These are phyloP conservation scores for Mycena venus DNA, from an alignment of 768 basidiomycete genomes.

Conservation along the genomic window DNA sequence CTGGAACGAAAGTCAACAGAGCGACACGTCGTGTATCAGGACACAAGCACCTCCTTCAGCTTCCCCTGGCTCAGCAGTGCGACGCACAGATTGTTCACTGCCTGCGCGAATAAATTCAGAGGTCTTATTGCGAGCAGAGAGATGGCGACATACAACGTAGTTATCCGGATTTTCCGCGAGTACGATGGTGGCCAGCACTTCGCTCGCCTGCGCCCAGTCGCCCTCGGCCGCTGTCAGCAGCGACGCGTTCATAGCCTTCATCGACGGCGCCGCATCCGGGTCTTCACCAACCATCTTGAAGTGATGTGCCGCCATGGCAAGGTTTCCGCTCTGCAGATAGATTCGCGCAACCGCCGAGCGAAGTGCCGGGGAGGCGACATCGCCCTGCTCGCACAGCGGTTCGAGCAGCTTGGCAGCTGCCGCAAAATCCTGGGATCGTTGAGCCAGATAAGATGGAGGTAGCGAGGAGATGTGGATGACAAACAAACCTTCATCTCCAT, in stretches of 20 bases:
- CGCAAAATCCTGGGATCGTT: slow-evolving; percentile 67
- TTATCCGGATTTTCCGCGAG: slow-evolving; percentile 70
- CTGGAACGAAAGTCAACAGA: slow-evolving; percentile 50
- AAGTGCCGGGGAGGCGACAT: slow-evolving; percentile 60
- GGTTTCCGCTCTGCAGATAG: slow-evolving; percentile 80
- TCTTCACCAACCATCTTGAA: slow-evolving; percentile 66
- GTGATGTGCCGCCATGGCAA: slow-evolving; percentile 70
- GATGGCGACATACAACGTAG: slow-evolving; percentile 60
- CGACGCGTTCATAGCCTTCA: slow-evolving; percentile 74
- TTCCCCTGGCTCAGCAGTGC: slow-evolving; percentile 78
- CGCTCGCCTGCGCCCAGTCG: slow-evolving; percentile 71
- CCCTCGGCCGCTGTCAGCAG: slow-evolving; percentile 78
- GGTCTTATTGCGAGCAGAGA: too few relatives aligned
- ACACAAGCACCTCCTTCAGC: slow-evolving; percentile 69
- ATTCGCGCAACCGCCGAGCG: slow-evolving; percentile 80
- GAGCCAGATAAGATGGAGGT: background rate
- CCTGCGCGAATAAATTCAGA: slow-evolving; percentile 51
- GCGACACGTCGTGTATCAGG: background rate
- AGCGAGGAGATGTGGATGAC: too few relatives aligned
- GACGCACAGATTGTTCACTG: slow-evolving; percentile 84
- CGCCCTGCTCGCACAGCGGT: slow-evolving; percentile 68
- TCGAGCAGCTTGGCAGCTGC: slow-evolving; percentile 78
- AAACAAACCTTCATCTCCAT: slow-evolving; percentile 83
- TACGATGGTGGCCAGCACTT: slow-evolving; percentile 52
- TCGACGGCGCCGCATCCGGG: slow-evolving; percentile 54